Conservation (phyloP, 164 flowering plant species). For the Macadamia tetraphylla region DNA sequence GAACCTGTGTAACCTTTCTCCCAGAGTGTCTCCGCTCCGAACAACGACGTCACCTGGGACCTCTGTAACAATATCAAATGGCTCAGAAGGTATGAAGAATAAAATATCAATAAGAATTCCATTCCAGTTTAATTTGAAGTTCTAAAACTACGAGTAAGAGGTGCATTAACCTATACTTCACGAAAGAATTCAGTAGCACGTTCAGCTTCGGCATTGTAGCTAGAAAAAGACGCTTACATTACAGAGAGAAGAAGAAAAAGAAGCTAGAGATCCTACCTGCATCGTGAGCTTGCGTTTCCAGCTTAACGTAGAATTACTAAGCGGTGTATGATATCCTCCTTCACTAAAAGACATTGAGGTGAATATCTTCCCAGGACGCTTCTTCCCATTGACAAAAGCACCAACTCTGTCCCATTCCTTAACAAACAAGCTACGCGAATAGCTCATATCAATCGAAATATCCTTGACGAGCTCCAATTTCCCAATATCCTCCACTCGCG, state of each 20-base stretch:
- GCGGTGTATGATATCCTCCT: constrained; percentile 14
- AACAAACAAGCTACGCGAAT: constrained; percentile 43
- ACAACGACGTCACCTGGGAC: constrained; percentile 91
- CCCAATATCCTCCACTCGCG: constrained; percentile 44
- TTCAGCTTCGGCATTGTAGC: neutral
- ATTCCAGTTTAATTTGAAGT: neutral
- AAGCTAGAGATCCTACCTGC: constrained; percentile 40
- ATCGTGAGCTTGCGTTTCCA: constrained; percentile 55
- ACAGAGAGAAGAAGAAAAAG: no score
- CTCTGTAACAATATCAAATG: constrained; percentile 38
- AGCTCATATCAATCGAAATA: constrained; percentile 64
- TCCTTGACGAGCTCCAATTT: constrained; percentile 71
- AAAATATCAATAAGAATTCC: neutral
- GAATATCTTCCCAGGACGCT: constrained; percentile 87
- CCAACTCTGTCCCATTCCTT: constrained; percentile 20
- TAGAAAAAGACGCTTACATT: no score
- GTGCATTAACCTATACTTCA: neutral
- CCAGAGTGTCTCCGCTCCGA: constrained; percentile 94
- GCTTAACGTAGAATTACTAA: constrained; percentile 36
- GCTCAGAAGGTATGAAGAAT: neutral
- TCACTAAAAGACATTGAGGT: constrained; percentile 76
- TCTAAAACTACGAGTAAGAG: neutral
- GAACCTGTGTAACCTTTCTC: constrained; percentile 78
- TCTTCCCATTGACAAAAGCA: constrained; percentile 49
- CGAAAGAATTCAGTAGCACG: neutral